Conservation (phyloP, 2,329 filamentous ascomycete species). For the Purpureocillium takamizusanense region DNA sequence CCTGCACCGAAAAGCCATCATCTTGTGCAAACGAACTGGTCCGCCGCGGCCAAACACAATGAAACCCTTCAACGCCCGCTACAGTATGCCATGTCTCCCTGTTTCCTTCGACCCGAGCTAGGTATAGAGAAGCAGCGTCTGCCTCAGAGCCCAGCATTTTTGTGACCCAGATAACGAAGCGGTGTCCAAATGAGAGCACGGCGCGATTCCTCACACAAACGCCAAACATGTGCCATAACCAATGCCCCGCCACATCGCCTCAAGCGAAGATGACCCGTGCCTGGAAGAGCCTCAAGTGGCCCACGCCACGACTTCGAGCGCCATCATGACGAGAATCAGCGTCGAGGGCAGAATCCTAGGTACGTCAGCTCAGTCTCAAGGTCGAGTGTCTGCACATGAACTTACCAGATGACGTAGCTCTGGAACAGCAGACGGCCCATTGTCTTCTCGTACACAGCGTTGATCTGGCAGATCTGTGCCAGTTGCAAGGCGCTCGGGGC, state of each 20-base stretch:
- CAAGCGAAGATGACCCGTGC: too few relatives aligned
- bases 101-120: too few relatives aligned
- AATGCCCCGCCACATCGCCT: too few relatives aligned
- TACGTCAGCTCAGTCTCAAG: conserved; percentile 15
- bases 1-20: too few relatives aligned
- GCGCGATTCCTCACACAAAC: too few relatives aligned
- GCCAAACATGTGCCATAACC: too few relatives aligned
- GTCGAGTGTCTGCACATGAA: conserved; percentile 11
- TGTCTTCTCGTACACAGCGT: conserved; percentile 87
- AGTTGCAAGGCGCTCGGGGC: conserved; percentile 90
- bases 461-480: conserved; percentile 97
- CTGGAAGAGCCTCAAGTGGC: conserved; percentile 36
- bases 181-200: too few relatives aligned
- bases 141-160: too few relatives aligned
- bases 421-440: conserved; percentile 93
- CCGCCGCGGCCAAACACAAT: background rate
- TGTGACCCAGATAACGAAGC: too few relatives aligned
- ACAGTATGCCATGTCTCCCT: too few relatives aligned
- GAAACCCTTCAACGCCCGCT: background rate
- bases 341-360: conserved; percentile 86
- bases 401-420: conserved; percentile 77
- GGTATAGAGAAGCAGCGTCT: too few relatives aligned
- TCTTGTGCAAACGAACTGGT: too few relatives aligned
- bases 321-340: conserved; percentile 79
- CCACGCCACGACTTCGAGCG: conserved; percentile 90